Base-by-base conservation (phyloP, 441 rosid genomes). In the Capsella rubella region DNA sequence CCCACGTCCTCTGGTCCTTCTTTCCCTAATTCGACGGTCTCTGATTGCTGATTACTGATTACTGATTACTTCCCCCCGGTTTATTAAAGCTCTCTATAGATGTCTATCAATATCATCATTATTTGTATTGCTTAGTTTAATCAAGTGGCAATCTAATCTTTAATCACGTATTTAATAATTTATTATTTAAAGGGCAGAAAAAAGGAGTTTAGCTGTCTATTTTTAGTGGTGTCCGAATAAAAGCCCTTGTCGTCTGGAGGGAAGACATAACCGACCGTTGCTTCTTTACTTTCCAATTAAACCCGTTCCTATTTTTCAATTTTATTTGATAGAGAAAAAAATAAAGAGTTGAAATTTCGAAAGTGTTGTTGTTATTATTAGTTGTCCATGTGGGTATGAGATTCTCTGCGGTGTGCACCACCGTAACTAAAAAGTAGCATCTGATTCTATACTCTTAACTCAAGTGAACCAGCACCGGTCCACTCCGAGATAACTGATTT, bases 201-300 rank as follows among this genome's bases (percentile, higher is more conserved):
- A 47, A 73, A 64, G 72, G 72, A 64, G 80, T 71, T 77, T 64
- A 71, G 76, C 72, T 71, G 80, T 76, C 80, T 49, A 66, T 59
- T 67, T 72, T 72, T 67, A 61, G 78, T 72, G 81, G 77, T 78
- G 81, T 78, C 69, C 81, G 81, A 72, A 78, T 78, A 78, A 78
- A 77, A 72, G 47, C 71, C 64, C 39, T 35, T 67, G 81, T 78
- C 81, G 74, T 78, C 64, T 67, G 73, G 81, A 78, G 60, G 70
- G 81, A 54, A 51, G 78, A 78, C 81, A 78, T 53, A 72, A 78
- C 81, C 78, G 81, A 78, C 81, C 73, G 70, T 53, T 78, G 77
- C 73, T 77, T 77, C 69, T 65, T 78, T 60, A 66, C 73, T 77
- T 77, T 77, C 64, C 69, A 77, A 77, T 32, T 71, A 77, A 64